A percentile compares a stretch with the other conserved stretches of the same genome.
phyloP scores from a whole-genome alignment of 345 rosid species.

The Fremontodendron californicum region DNA sequence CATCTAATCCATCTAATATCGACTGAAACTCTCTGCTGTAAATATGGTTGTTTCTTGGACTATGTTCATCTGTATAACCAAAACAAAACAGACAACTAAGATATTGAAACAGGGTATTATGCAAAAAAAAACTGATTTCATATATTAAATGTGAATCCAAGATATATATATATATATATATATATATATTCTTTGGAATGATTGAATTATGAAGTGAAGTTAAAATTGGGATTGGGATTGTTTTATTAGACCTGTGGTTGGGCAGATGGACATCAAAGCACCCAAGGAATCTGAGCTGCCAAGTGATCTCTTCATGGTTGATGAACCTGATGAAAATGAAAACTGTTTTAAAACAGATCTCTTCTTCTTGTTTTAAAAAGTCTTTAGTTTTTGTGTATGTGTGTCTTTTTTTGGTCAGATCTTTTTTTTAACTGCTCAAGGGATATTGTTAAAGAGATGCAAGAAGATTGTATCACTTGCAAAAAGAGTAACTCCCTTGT shows the following conservation, averaged over 20 bases:
- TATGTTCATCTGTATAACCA: conserved; percentile 52
- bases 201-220: neutral
- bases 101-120: neutral
- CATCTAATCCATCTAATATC: conserved; percentile 77
- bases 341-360: conserved; percentile 22
- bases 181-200: too few species aligned
- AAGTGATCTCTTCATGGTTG: conserved; percentile 72
- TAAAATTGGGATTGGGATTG: conserved; percentile 8
- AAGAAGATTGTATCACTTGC: conserved; percentile 19
- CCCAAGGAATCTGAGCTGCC: conserved; percentile 85
- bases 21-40: conserved; percentile 64
- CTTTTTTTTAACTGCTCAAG: conserved; percentile 12
- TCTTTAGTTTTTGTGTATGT: neutral
- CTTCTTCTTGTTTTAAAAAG: neutral
- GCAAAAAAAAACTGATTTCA: neutral
- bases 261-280: conserved; percentile 75
- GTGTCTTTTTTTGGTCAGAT: conserved; percentile 10
- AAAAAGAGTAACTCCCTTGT: conserved; percentile 19
- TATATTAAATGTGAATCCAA: neutral
- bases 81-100: neutral
- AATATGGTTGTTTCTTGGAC: conserved; percentile 52
- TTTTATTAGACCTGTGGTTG: conserved; percentile 51
- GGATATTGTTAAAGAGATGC: conserved; percentile 7
- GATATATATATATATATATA: too few species aligned
- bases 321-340: neutral